These are phyloP conservation scores for Incumbomyces lentus DNA, from an alignment of 2,329 filamentous ascomycete genomes.

Conservation along the genomic window DNA sequence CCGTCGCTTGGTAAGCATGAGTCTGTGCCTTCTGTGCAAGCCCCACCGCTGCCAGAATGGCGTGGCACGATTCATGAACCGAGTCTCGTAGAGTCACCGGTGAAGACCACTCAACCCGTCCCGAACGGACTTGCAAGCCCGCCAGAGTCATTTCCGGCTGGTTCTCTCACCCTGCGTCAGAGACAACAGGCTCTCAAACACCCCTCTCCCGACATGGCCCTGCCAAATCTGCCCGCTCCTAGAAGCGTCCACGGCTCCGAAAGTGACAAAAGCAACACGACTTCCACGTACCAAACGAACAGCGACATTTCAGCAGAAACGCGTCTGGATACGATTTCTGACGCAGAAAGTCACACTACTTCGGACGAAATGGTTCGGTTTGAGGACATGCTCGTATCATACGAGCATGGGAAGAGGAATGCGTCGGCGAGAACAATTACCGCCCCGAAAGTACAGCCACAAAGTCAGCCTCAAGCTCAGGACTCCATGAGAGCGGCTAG, in stretches of 20 bases:
- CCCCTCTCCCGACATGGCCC: not conserved
- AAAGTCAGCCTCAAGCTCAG: not conserved
- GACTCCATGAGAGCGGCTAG: not conserved
- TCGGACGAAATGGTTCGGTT: constrained; percentile 24
- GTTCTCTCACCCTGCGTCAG: not conserved
- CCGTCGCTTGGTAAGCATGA: not conserved
- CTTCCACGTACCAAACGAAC: not conserved
- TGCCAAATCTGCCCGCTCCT: not conserved
- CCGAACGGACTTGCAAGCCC: not conserved
- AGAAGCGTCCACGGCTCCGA: not conserved
- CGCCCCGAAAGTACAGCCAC: too few relatives aligned
- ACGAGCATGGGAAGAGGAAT: not conserved
- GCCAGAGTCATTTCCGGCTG: not conserved
- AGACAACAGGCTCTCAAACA: not conserved
- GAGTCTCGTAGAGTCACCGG: not conserved
- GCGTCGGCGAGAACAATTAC: not conserved
- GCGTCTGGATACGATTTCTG: not conserved
- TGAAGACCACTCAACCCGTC: not conserved
- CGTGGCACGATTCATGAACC: not conserved
- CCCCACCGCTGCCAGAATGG: constrained; percentile 21
- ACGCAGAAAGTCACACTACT: constrained; percentile 5
- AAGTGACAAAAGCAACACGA: not conserved
- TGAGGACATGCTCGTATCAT: constrained; percentile 25
- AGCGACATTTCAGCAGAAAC: not conserved
- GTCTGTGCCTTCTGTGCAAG: constrained; percentile 10